Evolutionary conservation across 768 basidiomycete species (phyloP), one percentile per base, ranked within the genome.

Genomic region (Trichaptum fuscoviolaceum): DNA sequence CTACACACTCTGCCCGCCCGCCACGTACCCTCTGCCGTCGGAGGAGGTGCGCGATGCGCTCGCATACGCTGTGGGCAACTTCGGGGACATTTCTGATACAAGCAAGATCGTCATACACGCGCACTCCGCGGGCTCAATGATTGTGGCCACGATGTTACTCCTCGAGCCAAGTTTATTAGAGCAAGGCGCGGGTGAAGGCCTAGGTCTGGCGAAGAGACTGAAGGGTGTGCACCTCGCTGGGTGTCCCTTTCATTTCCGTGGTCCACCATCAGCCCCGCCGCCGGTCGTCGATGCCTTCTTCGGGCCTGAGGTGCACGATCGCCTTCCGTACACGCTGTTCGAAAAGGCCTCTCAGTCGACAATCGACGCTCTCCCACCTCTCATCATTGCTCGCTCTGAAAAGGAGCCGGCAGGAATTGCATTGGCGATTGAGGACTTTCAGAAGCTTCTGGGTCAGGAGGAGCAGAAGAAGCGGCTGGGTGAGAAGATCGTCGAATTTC

Each of bases 21-120:
- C 81, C 65, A 77, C 73, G n/a, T 89, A 82, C 72, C 89, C 89
- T 0, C 78, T 77, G 0, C 79, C 82, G 0, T 81, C 81, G 0
- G 80, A 85, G 68, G 88, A 90, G 70, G 71, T 89, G 7, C 83
- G 83, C 15, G 86, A 88, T 67, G 87, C 88, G 12, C 70, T 88
- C 7, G 70, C 78, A 24, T 90, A 87, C 86, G 75, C 81, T 30
- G 68, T 83, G 65, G 57, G 77, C 36, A 73, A 87, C 65, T n/a
- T 65, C 20, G 15, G n/a, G 7, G 10, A 27, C 25, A 26, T 66
- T 67, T 17, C 26, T 35, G 63, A 63, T 35, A 17, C 20, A 17
- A 61, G 15, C 7, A 72, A 70, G 10, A 71, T 87, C 57, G 82
- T 83, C 69, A 60, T 89, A 57, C 76, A 85, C 74, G 85, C 82